phyloP scores from a whole-genome alignment of 192 early-diverging fungal species.

The Powellomyces hirtus region DNA sequence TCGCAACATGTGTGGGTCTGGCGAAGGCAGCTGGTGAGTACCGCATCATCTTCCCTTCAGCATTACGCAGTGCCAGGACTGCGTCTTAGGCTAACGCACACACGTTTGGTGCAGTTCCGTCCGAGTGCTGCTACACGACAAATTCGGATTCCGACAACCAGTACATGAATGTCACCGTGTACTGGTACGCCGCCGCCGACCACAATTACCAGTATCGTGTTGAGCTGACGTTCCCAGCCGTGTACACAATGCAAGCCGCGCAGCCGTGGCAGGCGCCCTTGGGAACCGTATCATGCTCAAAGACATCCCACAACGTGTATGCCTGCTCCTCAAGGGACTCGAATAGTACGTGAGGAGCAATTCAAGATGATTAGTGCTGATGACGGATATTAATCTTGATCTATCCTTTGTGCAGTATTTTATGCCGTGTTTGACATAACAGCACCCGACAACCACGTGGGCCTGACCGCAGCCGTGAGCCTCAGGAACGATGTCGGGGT shows the following conservation, averaged over 20 bases:
- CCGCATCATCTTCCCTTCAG: no score
- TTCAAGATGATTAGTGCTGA: not conserved
- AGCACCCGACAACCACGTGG: not conserved
- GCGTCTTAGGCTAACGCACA: no score
- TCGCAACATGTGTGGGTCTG: no score
- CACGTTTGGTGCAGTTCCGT: no score
- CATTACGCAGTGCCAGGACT: no score
- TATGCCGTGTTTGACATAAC: constrained; percentile 11
- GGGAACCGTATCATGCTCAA: constrained; percentile 8
- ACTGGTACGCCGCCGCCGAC: constrained; percentile 3
- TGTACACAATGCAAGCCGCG: constrained; percentile 3
- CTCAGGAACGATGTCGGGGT: not conserved
- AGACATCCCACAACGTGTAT: not conserved
- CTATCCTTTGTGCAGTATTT: constrained; percentile 4
- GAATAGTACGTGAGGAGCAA: not conserved
- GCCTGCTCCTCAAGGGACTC: constrained; percentile 3
- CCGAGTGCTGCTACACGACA: not conserved
- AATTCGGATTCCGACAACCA: not conserved
- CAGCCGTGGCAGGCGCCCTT: constrained; percentile 18
- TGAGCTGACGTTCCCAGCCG: constrained; percentile 4
- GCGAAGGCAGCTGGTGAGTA: no score
- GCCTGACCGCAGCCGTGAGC: not conserved
- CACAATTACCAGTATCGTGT: constrained; percentile 4
- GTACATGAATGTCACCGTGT: constrained; percentile 6
- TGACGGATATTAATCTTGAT: not conserved